A percentile compares a stretch with the other conserved stretches of the same genome.
phyloP scores from a whole-genome alignment of 108 stramenopile species.

The Schizochytrium sp. region DNA sequence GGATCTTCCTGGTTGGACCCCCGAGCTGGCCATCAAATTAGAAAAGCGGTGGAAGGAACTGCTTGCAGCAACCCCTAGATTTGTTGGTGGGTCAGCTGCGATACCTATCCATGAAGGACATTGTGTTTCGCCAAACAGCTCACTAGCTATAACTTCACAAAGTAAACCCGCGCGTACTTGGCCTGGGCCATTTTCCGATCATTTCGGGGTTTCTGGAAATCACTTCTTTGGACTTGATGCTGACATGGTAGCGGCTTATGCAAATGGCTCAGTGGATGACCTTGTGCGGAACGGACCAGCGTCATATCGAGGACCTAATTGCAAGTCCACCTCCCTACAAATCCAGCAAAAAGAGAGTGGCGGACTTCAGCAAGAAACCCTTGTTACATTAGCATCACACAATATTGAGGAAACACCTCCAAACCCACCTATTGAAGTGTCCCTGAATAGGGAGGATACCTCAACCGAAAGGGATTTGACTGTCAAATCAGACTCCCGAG shows the following conservation, averaged over 20 bases:
- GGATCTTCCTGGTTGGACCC: constrained; percentile 3
- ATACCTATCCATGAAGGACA: background rate
- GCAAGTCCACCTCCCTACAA: too few relatives aligned
- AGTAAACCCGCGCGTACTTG: background rate
- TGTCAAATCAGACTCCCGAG: too few relatives aligned
- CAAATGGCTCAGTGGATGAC: background rate
- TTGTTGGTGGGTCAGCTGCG: background rate
- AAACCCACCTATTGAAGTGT: too few relatives aligned
- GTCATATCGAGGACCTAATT: too few relatives aligned
- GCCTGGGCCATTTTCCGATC: background rate
- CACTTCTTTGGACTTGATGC: constrained; percentile 14
- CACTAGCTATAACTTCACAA: background rate
- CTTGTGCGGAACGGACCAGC: too few relatives aligned
- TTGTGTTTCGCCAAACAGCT: background rate
- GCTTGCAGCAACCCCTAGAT: background rate
- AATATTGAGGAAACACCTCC: too few relatives aligned
- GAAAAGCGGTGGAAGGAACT: background rate
- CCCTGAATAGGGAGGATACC: too few relatives aligned
- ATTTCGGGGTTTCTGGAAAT: background rate
- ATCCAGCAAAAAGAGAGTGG: too few relatives aligned
- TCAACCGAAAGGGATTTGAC: too few relatives aligned
- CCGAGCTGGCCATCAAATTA: background rate
- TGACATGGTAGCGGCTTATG: background rate
- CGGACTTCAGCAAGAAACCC: too few relatives aligned
- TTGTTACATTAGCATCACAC: too few relatives aligned